Conservation (phyloP, 176 grass and related monocot genomes). For the Musa troglodytarum region DNA sequence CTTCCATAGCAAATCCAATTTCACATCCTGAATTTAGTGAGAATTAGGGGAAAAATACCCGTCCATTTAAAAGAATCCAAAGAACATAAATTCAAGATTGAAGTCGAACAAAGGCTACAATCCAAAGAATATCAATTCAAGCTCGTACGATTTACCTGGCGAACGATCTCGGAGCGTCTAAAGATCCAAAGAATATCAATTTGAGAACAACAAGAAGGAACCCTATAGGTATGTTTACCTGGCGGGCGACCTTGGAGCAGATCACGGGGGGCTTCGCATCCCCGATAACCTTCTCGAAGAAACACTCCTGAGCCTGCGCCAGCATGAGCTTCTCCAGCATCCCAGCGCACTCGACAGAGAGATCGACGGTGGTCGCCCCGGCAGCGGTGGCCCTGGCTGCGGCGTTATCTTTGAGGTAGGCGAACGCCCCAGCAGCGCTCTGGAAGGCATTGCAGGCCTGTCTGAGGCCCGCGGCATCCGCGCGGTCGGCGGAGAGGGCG, state of each 20-base stretch:
- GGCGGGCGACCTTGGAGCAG: constrained; percentile 91
- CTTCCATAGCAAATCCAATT: not conserved
- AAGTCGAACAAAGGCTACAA: not conserved
- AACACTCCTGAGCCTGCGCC: constrained; percentile 96
- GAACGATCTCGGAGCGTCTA: too few species aligned
- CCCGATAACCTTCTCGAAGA: constrained; percentile 96
- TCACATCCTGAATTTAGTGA: not conserved
- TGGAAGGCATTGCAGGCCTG: constrained; percentile 81
- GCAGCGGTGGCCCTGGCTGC: constrained; percentile 66
- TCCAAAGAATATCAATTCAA: not conserved
- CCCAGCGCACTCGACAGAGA: constrained; percentile 66
- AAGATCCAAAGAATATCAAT: not conserved
- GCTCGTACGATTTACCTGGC: not conserved
- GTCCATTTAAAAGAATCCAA: not conserved
- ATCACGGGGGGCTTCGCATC: constrained; percentile 73
- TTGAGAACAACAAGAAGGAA: not conserved
- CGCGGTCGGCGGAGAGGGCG: constrained; percentile 67
- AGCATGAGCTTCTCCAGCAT: constrained; percentile 99
- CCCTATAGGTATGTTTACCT: constrained; percentile 30
- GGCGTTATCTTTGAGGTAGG: constrained; percentile 60
- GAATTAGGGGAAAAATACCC: too few species aligned
- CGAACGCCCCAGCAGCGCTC: constrained; percentile 67
- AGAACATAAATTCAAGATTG: not conserved
- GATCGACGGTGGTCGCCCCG: constrained; percentile 63
- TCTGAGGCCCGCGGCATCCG: constrained; percentile 61